These are phyloP conservation scores for Tricholoma saponaceum DNA, from an alignment of 768 basidiomycete species.

Conservation along the genomic window DNA sequence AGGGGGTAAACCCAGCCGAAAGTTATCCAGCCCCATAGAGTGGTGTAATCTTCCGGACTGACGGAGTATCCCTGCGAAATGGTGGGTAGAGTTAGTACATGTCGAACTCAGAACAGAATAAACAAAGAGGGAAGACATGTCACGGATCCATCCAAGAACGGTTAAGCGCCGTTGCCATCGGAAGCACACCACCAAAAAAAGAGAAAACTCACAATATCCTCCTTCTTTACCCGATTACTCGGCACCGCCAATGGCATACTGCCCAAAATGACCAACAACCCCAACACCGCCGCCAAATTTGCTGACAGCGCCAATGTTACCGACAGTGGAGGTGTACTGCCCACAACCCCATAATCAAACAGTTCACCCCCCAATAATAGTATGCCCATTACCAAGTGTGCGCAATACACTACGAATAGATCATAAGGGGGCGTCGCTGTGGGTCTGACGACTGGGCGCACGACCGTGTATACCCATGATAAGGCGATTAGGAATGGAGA, in stretches of 20 bases:
- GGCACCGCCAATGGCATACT: conserved; percentile 69
- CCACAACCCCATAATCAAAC: conserved; percentile 45
- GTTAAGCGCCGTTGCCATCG: neutral
- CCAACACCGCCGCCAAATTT: conserved; percentile 42
- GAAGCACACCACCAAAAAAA: neutral
- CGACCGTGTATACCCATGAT: conserved; percentile 65
- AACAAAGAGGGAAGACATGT: neutral
- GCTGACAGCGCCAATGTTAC: conserved; percentile 24
- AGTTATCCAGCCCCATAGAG: conserved; percentile 67
- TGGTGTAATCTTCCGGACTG: conserved; percentile 76
- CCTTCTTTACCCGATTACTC: conserved; percentile 41
- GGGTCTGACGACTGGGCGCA: conserved; percentile 53
- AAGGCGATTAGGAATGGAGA: conserved; percentile 44
- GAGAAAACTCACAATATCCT: conserved; percentile 54
- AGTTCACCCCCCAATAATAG: conserved; percentile 51
- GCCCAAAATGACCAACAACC: conserved; percentile 44
- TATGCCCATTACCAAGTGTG: conserved; percentile 40
- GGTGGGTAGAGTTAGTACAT: neutral
- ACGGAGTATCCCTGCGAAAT: conserved; percentile 42
- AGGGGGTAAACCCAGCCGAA: conserved; percentile 73
- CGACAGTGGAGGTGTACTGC: conserved; percentile 34
- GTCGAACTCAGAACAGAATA: neutral
- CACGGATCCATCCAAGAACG: neutral
- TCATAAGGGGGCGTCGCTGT: conserved; percentile 59
- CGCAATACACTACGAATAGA: conserved; percentile 53